These are phyloP conservation scores for Lasiodiplodia gonubiensis DNA, from an alignment of 2,329 filamentous ascomycete species.

Conservation along the genomic window DNA sequence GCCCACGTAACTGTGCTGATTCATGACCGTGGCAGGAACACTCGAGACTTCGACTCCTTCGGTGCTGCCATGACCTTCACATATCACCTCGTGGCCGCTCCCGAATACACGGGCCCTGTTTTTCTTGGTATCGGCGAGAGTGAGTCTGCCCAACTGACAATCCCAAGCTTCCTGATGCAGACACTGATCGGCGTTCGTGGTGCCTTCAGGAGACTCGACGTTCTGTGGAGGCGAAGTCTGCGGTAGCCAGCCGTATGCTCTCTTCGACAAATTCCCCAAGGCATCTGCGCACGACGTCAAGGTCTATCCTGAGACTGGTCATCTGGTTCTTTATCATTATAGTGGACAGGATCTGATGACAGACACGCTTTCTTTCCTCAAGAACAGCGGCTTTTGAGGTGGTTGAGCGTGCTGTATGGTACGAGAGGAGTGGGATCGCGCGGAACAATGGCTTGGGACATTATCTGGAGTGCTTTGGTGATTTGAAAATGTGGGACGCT, in stretches of 20 bases:
- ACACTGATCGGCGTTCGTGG: background rate
- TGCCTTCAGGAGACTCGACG: background rate
- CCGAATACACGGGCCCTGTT: background rate
- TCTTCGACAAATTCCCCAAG: background rate
- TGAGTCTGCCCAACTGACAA: background rate
- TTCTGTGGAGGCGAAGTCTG: slow-evolving; percentile 3
- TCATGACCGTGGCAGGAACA: background rate
- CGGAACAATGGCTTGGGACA: no score
- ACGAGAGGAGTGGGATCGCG: no score
- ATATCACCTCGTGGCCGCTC: background rate
- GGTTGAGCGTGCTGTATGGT: background rate
- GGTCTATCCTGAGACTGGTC: background rate
- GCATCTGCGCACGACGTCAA: background rate
- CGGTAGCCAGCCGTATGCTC: background rate
- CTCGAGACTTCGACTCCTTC: background rate
- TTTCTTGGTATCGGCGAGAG: background rate
- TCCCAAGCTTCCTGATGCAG: background rate
- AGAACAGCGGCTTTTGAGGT: background rate
- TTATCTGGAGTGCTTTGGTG: no score
- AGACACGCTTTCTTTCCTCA: background rate
- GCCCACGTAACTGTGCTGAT: background rate
- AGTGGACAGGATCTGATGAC: background rate
- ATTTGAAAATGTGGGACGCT: no score
- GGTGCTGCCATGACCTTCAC: background rate
- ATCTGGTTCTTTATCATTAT: background rate